These are phyloP conservation scores for Bolboschoenus planiculmis DNA, from an alignment of 176 grass and related monocot genomes.

Conservation along the genomic window DNA sequence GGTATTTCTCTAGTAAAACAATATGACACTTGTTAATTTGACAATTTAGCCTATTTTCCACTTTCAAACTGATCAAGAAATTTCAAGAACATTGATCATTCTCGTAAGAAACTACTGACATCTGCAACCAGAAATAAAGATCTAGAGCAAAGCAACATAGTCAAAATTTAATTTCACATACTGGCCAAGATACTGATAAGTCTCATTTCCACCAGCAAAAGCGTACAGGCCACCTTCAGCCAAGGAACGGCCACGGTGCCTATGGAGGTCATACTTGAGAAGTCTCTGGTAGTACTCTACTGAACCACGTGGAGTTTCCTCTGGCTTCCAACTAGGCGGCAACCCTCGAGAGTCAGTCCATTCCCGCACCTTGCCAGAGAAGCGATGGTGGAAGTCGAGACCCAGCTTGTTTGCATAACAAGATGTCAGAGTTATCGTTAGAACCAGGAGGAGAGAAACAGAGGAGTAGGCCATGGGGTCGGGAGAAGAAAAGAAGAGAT, in stretches of 20 bases:
- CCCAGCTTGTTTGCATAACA: conserved; percentile 26
- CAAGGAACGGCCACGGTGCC: conserved; percentile 29
- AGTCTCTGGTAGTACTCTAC: conserved; percentile 65
- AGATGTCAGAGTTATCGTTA: neutral
- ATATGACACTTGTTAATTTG: neutral
- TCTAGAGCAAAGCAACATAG: neutral
- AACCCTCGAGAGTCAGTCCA: conserved; percentile 44
- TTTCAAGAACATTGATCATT: neutral
- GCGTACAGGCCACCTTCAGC: conserved; percentile 14
- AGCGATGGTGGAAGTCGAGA: conserved; percentile 70
- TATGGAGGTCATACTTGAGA: conserved; percentile 42
- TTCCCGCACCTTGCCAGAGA: conserved; percentile 41
- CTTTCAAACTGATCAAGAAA: neutral
- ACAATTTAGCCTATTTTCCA: neutral
- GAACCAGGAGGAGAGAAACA: neutral
- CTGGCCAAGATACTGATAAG: conserved; percentile 2
- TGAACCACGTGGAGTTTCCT: conserved; percentile 18
- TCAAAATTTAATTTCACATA: conserved; percentile 21
- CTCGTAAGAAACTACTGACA: neutral
- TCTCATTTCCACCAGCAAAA: conserved; percentile 54
- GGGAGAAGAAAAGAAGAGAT: neutral
- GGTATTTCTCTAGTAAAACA: neutral
- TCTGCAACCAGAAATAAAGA: neutral
- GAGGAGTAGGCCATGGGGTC: neutral
- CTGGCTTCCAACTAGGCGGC: conserved; percentile 15